Conservation (phyloP, 2,329 filamentous ascomycete genomes). For the Fusarium algeriense region DNA sequence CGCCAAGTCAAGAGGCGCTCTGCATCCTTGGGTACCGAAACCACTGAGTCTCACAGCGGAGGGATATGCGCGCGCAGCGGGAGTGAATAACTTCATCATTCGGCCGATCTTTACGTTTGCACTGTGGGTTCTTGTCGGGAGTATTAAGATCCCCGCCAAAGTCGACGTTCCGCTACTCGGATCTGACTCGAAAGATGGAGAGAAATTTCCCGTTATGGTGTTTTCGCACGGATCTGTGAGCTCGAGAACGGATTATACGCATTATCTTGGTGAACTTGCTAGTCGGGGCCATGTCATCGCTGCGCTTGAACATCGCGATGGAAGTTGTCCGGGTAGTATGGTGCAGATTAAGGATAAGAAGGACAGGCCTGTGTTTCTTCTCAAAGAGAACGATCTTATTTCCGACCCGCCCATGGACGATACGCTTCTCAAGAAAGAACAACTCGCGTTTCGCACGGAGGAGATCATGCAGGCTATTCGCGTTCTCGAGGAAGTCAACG, state of each 20-base stretch:
- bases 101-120: slow-evolving; percentile 58
- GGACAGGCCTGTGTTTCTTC: slow-evolving; percentile 51
- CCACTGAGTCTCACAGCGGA: slow-evolving; percentile 59
- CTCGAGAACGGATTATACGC: slow-evolving; percentile 64
- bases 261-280: slow-evolving; percentile 64
- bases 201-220: slow-evolving; percentile 59
- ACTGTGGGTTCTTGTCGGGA: slow-evolving; percentile 57
- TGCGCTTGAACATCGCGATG: slow-evolving; percentile 65
- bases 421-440: slow-evolving; percentile 56
- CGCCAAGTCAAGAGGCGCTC: slow-evolving; percentile 41
- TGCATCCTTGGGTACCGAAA: slow-evolving; percentile 60
- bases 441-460: slow-evolving; percentile 64
- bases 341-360: slow-evolving; percentile 51
- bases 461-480: slow-evolving; percentile 62
- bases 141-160: slow-evolving; percentile 60
- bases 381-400: slow-evolving; percentile 52
- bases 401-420: slow-evolving; percentile 52
- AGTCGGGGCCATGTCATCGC: slow-evolving; percentile 63
- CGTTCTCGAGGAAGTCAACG: slow-evolving; percentile 57
- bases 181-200: slow-evolving; percentile 36
- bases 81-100: slow-evolving; percentile 58
- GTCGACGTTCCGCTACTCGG: slow-evolving; percentile 59
- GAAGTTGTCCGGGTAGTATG: slow-evolving; percentile 61
- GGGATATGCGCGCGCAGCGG: slow-evolving; percentile 61
- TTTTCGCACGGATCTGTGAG: slow-evolving; percentile 67